These are phyloP conservation scores for Leucoagaricus sp. DNA, from an alignment of 1,284 basidiomycete genomes.

Conservation along the genomic window DNA sequence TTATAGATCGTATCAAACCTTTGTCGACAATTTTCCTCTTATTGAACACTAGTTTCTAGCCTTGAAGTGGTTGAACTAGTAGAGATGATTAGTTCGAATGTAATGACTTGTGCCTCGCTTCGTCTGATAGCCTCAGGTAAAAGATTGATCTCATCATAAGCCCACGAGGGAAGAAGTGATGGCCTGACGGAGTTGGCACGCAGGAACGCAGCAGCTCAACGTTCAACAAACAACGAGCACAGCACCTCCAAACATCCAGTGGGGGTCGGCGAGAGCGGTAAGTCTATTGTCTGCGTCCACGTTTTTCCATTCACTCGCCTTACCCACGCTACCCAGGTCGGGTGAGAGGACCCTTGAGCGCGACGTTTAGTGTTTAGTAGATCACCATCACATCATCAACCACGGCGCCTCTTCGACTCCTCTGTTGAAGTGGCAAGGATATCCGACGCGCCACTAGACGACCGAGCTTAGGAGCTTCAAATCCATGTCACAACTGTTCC, in stretches of 20 bases:
- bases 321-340: conserved; percentile 7
- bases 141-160: background rate
- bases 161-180: background rate
- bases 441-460: background rate
- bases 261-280: background rate
- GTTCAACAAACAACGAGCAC: background rate
- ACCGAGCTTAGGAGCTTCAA: background rate
- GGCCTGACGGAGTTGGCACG: background rate
- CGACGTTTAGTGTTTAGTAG: background rate
- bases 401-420: background rate
- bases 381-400: conserved; percentile 6
- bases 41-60: too few species aligned
- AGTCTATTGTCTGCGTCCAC: background rate
- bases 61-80: too few species aligned
- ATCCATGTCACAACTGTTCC: conserved; percentile 40
- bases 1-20: too few species aligned
- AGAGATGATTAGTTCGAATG: too few species aligned
- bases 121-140: background rate
- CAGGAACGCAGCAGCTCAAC: too few species aligned
- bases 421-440: conserved; percentile 2
- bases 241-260: background rate
- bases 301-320: conserved; percentile 9
- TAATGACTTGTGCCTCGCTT: background rate
- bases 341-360: conserved; percentile 1
- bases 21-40: too few species aligned